Base-by-base conservation (phyloP, 352 stramenopile genomes). In the Globisporangium sylvaticum region DNA sequence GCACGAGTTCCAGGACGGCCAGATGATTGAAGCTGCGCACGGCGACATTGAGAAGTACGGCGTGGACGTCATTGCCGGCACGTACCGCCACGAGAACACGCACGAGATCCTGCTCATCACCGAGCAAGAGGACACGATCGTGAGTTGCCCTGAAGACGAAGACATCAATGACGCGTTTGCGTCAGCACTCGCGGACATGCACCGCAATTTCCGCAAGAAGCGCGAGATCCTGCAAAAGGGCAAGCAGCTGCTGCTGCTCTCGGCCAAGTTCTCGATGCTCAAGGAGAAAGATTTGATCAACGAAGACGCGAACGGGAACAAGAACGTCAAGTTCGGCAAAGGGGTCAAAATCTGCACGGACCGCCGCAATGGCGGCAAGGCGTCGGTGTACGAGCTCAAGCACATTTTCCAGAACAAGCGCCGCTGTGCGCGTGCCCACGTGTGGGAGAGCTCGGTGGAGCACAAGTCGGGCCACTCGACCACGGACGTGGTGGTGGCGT, bases 241-340 rank as follows among this genome's bases (percentile, higher is more conserved):
- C 29, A 95, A 95, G 70, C 74, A 89, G 61, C 64, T 95, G 10
- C 56, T 95, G 54, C 70, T 95, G 42, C 73, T 95, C 15, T 91
- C 87, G 60, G 87, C 87, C 63, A 95, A 95, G 62, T 95, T 95
- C 37, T 90, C 84, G 14, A 95, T 95, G 87, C 81, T 93, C 24
- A 95, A 94, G 62, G 85, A 92, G 50, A 90, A 85, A 31, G 87
- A 95, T 20, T 58, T 92, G n/a, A 78, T 95, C 48, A 95, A 94
- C 62, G 85, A 91, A 72, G 87, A 95, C 65, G 87, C 87, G 1
- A 70, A 91, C 3, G 87, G 87, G 57, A 94, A 94, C 78, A 95
- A 93, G 72, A 94, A 94, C 64, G 84, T 94, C 46, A 83, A 88
- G 70, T 95, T 94, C 61, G 87, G 87, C 34, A 73, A 76, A 15